Conservation (phyloP, 352 stramenopile species). For the Phytophthora podocarpi region DNA sequence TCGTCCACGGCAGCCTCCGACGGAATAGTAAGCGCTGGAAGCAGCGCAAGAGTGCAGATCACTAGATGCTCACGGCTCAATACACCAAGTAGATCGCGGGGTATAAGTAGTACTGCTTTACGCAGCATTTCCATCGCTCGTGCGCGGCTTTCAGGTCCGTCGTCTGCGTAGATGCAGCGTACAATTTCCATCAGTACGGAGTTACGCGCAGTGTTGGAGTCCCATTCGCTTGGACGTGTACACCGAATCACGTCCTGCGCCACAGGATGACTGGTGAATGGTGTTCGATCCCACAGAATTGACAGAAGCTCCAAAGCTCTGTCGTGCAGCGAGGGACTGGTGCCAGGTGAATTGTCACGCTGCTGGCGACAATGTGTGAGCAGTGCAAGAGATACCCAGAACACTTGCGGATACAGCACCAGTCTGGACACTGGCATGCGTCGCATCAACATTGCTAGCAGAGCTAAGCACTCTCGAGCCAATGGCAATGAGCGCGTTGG, state of each 20-base stretch:
- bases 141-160: conserved; percentile 4
- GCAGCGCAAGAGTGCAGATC: conserved; percentile 46
- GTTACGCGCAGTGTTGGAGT: conserved; percentile 28
- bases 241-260: conserved; percentile 50
- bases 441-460: conserved; percentile 44
- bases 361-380: conserved; percentile 56
- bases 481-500: conserved; percentile 27
- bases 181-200: conserved; percentile 58
- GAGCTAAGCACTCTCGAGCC: conserved; percentile 49
- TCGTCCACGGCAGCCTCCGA: background rate
- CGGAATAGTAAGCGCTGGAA: conserved; percentile 34
- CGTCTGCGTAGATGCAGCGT: conserved; percentile 34
- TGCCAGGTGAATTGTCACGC: conserved; percentile 5
- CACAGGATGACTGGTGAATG: conserved; percentile 49
- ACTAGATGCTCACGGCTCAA: conserved; percentile 43
- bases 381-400: conserved; percentile 76
- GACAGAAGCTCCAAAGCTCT: conserved; percentile 48
- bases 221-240: conserved; percentile 62
- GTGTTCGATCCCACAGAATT: conserved; percentile 46
- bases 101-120: conserved; percentile 32
- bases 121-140: conserved; percentile 28
- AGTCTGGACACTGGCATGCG: conserved; percentile 60
- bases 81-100: conserved; percentile 39
- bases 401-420: conserved; percentile 73
- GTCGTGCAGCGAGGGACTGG: conserved; percentile 20